Evolutionary conservation across 1,284 basidiomycete species (phyloP).

Genomic region (Fomes fomentarius): DNA sequence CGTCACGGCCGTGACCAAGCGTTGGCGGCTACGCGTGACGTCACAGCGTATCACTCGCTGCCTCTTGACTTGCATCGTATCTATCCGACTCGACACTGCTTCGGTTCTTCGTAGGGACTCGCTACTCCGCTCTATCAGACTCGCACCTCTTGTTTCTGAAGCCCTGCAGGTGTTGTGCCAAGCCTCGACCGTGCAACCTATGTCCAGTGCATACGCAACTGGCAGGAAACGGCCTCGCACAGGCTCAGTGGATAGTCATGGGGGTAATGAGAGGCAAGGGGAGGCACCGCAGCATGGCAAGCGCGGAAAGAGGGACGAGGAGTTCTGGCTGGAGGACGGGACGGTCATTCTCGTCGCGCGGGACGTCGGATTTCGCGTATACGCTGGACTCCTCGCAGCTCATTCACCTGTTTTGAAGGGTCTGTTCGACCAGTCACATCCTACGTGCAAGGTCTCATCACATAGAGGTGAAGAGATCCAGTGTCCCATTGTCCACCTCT

Average conservation of each 20-base stretch:
- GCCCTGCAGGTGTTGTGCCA: no score
- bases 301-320: conserved; percentile 2
- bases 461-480: not conserved
- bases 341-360: conserved; percentile 14
- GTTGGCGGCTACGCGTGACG: no score
- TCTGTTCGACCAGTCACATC: conserved; percentile 11
- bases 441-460: not conserved
- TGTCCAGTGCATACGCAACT: no score
- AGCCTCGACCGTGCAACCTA: no score
- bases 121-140: no score
- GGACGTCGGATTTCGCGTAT: conserved; percentile 11
- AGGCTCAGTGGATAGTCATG: not conserved
- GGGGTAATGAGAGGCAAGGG: not conserved
- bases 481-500: not conserved
- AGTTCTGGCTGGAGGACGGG: conserved; percentile 19
- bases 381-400: conserved; percentile 11
- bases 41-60: no score
- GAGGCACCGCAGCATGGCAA: not conserved
- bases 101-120: no score
- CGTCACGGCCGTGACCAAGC: no score
- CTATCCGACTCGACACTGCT: no score
- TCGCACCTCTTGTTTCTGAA: no score
- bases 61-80: no score
- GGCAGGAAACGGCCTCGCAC: no score
- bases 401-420: conserved; percentile 13